phyloP scores from a whole-genome alignment of 345 rosid species.

The Stellera chamaejasme region DNA sequence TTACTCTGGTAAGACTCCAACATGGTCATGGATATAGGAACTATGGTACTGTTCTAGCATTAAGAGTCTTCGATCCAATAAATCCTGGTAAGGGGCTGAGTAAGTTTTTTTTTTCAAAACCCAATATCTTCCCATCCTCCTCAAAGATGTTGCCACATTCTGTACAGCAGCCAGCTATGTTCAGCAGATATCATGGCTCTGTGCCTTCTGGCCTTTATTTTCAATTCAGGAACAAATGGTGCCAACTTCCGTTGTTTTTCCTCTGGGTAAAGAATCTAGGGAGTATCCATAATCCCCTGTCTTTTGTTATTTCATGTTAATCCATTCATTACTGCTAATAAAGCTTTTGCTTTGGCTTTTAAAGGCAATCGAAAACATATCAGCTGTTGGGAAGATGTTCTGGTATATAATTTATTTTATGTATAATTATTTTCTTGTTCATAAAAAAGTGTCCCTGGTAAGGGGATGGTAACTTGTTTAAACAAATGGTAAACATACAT shows the following conservation, averaged over 20 bases:
- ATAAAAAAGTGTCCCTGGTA: constrained; percentile 83
- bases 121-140: constrained; percentile 26
- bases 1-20: constrained; percentile 18
- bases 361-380: constrained; percentile 71
- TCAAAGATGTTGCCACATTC: constrained; percentile 44
- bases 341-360: constrained; percentile 47
- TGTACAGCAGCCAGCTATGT: constrained; percentile 33
- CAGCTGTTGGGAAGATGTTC: constrained; percentile 76
- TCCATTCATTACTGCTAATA: constrained; percentile 45
- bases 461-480: constrained; percentile 74
- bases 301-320: constrained; percentile 38
- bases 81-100: constrained; percentile 46
- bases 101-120: constrained; percentile 13
- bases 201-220: constrained; percentile 39
- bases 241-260: constrained; percentile 35
- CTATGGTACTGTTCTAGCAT: constrained; percentile 25
- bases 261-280: constrained; percentile 49
- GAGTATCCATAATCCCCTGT: constrained; percentile 53
- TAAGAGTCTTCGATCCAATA: constrained; percentile 23
- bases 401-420: constrained; percentile 49
- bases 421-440: constrained; percentile 25
- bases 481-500: constrained; percentile 62
- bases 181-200: constrained; percentile 39
- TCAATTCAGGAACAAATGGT: constrained; percentile 41
- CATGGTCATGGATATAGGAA: constrained; percentile 23